Conservation (phyloP, 2,329 filamentous ascomycete genomes). For the Hymenoscyphus fructigenus region DNA sequence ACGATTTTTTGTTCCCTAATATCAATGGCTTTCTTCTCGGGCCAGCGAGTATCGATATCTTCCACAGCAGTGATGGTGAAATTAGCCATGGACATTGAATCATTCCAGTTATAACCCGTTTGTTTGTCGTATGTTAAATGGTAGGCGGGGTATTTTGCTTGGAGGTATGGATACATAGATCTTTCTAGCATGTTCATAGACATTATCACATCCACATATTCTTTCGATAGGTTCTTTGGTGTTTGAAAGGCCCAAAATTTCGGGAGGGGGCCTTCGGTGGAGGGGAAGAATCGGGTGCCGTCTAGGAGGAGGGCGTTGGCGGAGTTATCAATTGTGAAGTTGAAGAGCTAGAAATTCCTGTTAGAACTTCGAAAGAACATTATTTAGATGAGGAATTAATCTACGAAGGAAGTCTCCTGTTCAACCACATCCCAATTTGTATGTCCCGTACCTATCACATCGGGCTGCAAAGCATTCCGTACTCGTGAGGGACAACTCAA, state of each 20-base stretch:
- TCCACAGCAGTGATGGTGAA: background rate
- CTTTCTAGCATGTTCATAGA: too few species aligned
- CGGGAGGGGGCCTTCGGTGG: too few species aligned
- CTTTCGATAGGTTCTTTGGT: too few species aligned
- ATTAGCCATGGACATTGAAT: background rate
- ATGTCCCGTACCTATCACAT: background rate
- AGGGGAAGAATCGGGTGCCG: too few species aligned
- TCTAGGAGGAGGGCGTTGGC: too few species aligned
- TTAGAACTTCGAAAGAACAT: background rate
- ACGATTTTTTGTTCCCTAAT: background rate
- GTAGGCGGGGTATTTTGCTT: background rate
- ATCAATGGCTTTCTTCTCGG: background rate
- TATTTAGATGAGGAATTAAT: background rate
- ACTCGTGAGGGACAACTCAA: slow-evolving; percentile 1
- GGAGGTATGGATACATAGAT: background rate
- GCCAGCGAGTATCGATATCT: background rate
- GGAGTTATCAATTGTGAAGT: too few species aligned
- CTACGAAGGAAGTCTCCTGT: slow-evolving; percentile 5
- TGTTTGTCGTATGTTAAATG: background rate
- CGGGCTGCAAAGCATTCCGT: background rate
- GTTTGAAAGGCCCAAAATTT: too few species aligned
- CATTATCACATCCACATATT: too few species aligned
- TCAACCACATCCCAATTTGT: background rate
- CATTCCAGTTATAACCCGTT: background rate
- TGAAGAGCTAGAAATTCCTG: background rate